Evolutionary conservation across 495 filamentous ascomycete genomes (phyloP), one percentile per base, ranked within the genome.

Genomic region (Hyaloscypha bicolor): DNA sequence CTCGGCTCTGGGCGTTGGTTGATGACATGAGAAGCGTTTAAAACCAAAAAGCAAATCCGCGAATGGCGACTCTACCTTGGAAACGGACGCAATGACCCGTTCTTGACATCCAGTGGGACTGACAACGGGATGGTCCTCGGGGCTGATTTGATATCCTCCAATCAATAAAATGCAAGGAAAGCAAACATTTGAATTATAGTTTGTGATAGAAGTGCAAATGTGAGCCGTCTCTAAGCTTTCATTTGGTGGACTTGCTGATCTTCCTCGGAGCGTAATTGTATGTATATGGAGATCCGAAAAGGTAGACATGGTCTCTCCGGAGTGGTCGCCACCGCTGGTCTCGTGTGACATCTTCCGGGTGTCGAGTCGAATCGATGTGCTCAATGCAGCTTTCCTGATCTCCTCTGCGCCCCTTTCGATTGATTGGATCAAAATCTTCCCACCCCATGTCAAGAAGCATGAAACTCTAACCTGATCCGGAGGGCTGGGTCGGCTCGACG

Each of bases 1-100:
- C 35, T 37, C 6, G 42, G 1, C 42, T 37, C 35, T 37, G 35
- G 35, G 35, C 1, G 35, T 12, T 37, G 35, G 25, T 12, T 6
- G 51, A 53, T 14, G 53, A 29, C 8, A 8, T 2, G 11, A 12
- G 29, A 56, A 56, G 21, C 16, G 9, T 56, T 31, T 6, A 29
- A 30, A 16, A 56, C 4, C 14, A 6, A 56, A n/a, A 56, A 56
- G 53, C 3, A 56, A 56, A n/a, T 56, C 53, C 8, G 19, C 3
- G 22, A 29, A 6, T 56, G 16, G 21, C 9, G 12, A 25, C 21
- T 25, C 9, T 1, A 30, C 9, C 6, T 25, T 1, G 22, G 32
- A 32, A 25, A 60, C 58, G 33, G 33, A 60, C 58, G 58, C 58
- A 60, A 60, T 42, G 37, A 25, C 58, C 31, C 32, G 33, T 39